Conservation (phyloP, 2,329 filamentous ascomycete genomes). For the Zymoseptoria brevis region DNA sequence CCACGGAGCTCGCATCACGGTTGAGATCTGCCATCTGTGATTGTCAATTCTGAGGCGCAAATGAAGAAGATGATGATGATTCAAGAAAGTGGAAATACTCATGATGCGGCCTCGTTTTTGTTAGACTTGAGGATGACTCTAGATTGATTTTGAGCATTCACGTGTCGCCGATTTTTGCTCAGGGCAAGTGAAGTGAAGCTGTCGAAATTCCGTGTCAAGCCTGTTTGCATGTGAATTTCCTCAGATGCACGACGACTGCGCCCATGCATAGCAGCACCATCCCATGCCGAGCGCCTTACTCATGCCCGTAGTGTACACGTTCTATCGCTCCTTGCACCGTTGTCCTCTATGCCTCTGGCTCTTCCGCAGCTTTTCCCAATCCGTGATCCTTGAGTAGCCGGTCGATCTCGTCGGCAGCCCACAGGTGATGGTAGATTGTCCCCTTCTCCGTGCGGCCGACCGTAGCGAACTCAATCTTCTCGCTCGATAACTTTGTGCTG, state of each 20-base stretch:
- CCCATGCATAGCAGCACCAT: not conserved
- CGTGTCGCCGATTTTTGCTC: not conserved
- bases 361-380: slow-evolving; percentile 76
- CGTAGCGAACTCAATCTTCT: slow-evolving; percentile 99
- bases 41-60: slow-evolving; percentile 1
- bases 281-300: not conserved
- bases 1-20: slow-evolving; percentile 1
- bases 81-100: not conserved
- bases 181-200: not conserved
- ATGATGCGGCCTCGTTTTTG: not conserved
- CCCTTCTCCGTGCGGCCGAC: slow-evolving; percentile 92
- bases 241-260: not conserved
- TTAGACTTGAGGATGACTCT: not conserved
- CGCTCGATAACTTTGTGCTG: slow-evolving; percentile 94
- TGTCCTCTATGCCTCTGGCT: slow-evolving; percentile 10
- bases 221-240: not conserved
- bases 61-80: not conserved
- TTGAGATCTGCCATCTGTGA: not conserved
- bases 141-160: not conserved
- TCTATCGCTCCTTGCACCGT: not conserved
- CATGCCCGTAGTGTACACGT: slow-evolving; percentile 1
- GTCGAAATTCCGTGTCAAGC: not conserved
- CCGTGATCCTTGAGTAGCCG: slow-evolving; percentile 90
- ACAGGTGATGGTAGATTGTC: slow-evolving; percentile 96
- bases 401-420: slow-evolving; percentile 95